Evolutionary conservation across 1,139 yeast species (phyloP).

Genomic region (Waltiozyma sp.): DNA sequence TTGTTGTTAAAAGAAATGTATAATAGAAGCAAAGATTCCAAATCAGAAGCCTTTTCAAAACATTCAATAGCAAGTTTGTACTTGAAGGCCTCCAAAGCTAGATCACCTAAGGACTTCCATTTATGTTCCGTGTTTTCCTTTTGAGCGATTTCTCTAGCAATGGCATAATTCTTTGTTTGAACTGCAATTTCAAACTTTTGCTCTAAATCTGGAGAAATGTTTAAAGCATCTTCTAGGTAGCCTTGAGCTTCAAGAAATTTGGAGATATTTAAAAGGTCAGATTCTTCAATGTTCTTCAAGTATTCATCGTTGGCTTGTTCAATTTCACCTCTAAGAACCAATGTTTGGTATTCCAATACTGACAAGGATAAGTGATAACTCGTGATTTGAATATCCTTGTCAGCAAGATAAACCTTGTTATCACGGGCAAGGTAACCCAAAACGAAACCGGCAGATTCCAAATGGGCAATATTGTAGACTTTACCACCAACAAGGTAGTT

Average conservation of each 20-base stretch:
- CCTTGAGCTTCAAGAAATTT: slow-evolving; percentile 94
- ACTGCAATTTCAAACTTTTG: slow-evolving; percentile 80
- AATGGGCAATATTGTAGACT: slow-evolving; percentile 84
- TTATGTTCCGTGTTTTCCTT: slow-evolving; percentile 49
- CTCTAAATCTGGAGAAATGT: slow-evolving; percentile 74
- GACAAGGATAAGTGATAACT: slow-evolving; percentile 76
- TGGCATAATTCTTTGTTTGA: slow-evolving; percentile 51
- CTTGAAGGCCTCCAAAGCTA: slow-evolving; percentile 70
- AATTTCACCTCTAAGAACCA: slow-evolving; percentile 88
- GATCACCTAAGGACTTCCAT: slow-evolving; percentile 91
- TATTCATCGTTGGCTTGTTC: slow-evolving; percentile 58
- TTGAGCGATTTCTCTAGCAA: slow-evolving; percentile 65
- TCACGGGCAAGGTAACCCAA: slow-evolving; percentile 88
- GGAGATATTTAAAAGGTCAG: slow-evolving; percentile 73
- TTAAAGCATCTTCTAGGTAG: slow-evolving; percentile 67
- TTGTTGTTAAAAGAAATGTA: slow-evolving; percentile 74
- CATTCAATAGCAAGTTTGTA: slow-evolving; percentile 72
- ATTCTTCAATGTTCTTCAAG: slow-evolving; percentile 47
- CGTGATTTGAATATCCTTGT: slow-evolving; percentile 75
- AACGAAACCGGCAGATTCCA: slow-evolving; percentile 77
- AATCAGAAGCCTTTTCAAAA: slow-evolving; percentile 71
- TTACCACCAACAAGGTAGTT: slow-evolving; percentile 94
- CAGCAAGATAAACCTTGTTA: slow-evolving; percentile 80
- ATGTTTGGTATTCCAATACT: slow-evolving; percentile 89
- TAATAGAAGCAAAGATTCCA: slow-evolving; percentile 69